Conservation (phyloP, 179 eudicot genomes). For the Actinidia arguta region DNA sequence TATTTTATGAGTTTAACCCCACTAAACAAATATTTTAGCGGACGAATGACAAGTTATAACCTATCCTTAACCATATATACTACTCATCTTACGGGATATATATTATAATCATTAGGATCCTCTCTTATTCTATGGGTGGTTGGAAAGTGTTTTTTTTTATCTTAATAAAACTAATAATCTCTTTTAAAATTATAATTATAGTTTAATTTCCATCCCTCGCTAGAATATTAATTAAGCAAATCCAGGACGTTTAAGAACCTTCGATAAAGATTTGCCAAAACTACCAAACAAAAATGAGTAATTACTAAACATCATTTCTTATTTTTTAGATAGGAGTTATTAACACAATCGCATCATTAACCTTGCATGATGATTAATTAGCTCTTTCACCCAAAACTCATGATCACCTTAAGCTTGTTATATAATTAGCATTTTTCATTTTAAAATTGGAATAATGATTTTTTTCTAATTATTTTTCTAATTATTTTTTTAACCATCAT, state of each 20-base stretch:
- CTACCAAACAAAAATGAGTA: background rate
- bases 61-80: too few species aligned
- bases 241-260: background rate
- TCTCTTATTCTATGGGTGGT: background rate
- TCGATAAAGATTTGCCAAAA: background rate
- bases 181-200: background rate
- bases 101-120: too few species aligned
- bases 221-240: background rate
- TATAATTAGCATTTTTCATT: background rate
- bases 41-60: too few species aligned
- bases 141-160: background rate
- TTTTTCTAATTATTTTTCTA: background rate
- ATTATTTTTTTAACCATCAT: background rate
- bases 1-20: too few species aligned
- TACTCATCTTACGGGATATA: too few species aligned
- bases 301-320: background rate
- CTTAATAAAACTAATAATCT: constrained; percentile 7
- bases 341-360: background rate
- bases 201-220: background rate
- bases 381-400: background rate
- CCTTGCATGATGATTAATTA: background rate
- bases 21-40: too few species aligned
- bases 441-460: background rate
- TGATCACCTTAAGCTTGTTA: background rate
- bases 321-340: background rate